These are phyloP conservation scores for Scutellaria barbata DNA, from an alignment of 257 asterid species.

Conservation along the genomic window DNA sequence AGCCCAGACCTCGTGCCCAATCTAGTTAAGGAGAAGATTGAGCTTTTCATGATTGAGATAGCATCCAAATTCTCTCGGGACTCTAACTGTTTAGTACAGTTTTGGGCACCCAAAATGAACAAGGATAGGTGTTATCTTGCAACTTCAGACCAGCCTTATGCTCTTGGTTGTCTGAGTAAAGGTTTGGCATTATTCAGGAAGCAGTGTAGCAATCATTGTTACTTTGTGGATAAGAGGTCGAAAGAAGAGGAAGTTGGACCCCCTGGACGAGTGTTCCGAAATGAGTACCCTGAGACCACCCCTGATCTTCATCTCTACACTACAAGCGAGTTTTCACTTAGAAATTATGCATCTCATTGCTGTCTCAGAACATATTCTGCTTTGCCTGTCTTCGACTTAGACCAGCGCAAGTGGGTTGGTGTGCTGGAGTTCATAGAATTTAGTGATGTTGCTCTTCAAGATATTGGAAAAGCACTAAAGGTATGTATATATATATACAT, in stretches of 20 bases:
- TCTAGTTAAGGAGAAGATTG: not conserved
- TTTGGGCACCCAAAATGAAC: conserved; percentile 13
- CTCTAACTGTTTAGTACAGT: not conserved
- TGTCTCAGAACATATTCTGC: not conserved
- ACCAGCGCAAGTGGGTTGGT: conserved; percentile 17
- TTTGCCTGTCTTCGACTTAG: conserved; percentile 11
- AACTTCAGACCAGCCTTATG: conserved; percentile 5
- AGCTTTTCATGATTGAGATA: not conserved
- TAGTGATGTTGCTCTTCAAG: not conserved
- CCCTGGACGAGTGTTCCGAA: conserved; percentile 20
- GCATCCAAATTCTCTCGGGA: not conserved
- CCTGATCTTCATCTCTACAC: conserved; percentile 23
- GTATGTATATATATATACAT: no score
- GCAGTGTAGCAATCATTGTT: not conserved
- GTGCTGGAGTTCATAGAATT: conserved; percentile 24
- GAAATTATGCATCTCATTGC: conserved; percentile 10
- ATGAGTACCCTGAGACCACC: not conserved
- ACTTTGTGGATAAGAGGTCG: conserved; percentile 18
- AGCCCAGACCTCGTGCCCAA: not conserved
- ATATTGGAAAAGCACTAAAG: not conserved
- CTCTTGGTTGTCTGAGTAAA: not conserved
- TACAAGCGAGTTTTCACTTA: conserved; percentile 22
- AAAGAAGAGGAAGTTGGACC: conserved; percentile 18
- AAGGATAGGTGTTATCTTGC: not conserved
- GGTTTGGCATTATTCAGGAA: conserved; percentile 26